Conservation (phyloP, 2,329 filamentous ascomycete genomes). For the Calonectria multiphialidica region DNA sequence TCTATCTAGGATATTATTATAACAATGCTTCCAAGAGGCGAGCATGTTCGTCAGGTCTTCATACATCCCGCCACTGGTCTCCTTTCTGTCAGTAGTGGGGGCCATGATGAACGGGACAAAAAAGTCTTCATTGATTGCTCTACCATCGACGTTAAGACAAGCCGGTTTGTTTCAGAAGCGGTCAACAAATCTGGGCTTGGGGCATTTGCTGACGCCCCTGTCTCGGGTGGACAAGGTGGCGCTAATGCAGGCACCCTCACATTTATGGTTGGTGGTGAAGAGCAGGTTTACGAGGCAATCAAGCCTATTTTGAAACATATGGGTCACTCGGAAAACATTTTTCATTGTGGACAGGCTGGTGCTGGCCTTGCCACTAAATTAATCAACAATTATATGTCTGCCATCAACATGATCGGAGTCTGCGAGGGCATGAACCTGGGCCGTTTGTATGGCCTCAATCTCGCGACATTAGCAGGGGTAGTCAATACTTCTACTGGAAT, state of each 20-base stretch:
- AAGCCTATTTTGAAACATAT: slow-evolving; percentile 10
- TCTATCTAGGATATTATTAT: slow-evolving; percentile 15
- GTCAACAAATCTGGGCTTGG: slow-evolving; percentile 10
- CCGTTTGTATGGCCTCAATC: slow-evolving; percentile 22
- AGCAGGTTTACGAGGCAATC: not conserved
- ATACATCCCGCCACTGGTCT: slow-evolving; percentile 6
- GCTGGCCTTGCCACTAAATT: slow-evolving; percentile 29
- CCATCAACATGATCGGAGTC: slow-evolving; percentile 30
- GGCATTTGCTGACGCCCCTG: slow-evolving; percentile 29
- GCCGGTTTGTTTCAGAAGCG: not conserved
- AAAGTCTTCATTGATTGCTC: slow-evolving; percentile 23
- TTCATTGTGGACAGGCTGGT: slow-evolving; percentile 25
- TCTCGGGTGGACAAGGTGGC: slow-evolving; percentile 24
- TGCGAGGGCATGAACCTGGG: slow-evolving; percentile 35
- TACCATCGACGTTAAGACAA: slow-evolving; percentile 19
- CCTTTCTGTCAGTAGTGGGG: too few species aligned
- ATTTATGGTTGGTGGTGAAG: slow-evolving; percentile 29
- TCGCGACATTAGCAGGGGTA: slow-evolving; percentile 3
- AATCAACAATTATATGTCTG: slow-evolving; percentile 33
- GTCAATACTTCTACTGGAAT: slow-evolving; percentile 21
- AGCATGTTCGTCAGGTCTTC: slow-evolving; percentile 16
- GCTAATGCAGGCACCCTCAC: slow-evolving; percentile 28
- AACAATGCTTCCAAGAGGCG: slow-evolving; percentile 22
- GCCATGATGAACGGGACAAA: too few species aligned
- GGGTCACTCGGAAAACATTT: slow-evolving; percentile 21